phyloP scores from a whole-genome alignment of 2,329 filamentous ascomycete species.

The Malbranchea cinnamomea region DNA sequence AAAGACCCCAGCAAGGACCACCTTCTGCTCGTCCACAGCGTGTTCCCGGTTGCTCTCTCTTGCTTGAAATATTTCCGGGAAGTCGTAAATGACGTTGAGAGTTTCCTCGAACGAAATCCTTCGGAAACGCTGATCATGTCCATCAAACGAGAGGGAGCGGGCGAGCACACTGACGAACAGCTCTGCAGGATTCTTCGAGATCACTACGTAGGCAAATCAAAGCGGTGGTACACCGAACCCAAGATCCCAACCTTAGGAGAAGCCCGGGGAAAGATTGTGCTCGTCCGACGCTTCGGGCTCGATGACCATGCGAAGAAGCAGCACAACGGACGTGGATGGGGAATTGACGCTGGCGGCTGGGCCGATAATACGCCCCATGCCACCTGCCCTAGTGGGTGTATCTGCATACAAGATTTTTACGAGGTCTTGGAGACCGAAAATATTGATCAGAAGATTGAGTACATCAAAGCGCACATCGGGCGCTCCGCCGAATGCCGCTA shows the following conservation, averaged over 20 bases:
- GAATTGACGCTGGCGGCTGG: slow-evolving; percentile 52
- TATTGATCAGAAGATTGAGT: slow-evolving; percentile 67
- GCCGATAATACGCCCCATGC: slow-evolving; percentile 78
- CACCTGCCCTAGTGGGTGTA: slow-evolving; percentile 50
- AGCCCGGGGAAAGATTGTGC: slow-evolving; percentile 65
- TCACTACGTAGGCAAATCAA: slow-evolving; percentile 46
- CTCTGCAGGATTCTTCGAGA: slow-evolving; percentile 58
- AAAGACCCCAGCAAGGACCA: slow-evolving; percentile 46
- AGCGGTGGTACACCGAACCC: slow-evolving; percentile 62
- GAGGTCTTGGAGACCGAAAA: slow-evolving; percentile 61
- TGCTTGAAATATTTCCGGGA: slow-evolving; percentile 65
- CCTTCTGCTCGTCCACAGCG: slow-evolving; percentile 73
- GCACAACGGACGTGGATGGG: slow-evolving; percentile 38
- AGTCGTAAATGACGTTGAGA: slow-evolving; percentile 54
- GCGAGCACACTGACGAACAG: slow-evolving; percentile 63
- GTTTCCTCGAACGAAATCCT: slow-evolving; percentile 63
- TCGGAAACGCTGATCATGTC: slow-evolving; percentile 74
- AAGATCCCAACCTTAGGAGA: slow-evolving; percentile 65
- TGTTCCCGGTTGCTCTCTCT: slow-evolving; percentile 74
- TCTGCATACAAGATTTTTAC: slow-evolving; percentile 91
- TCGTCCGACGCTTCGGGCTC: slow-evolving; percentile 66
- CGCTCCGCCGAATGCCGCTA: slow-evolving; percentile 44
- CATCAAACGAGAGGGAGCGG: slow-evolving; percentile 80
- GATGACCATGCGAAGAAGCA: slow-evolving; percentile 33
- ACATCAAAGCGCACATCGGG: slow-evolving; percentile 60